Evolutionary conservation across 2,329 filamentous ascomycete genomes (phyloP).

Genomic region (Cercospora sp.): DNA sequence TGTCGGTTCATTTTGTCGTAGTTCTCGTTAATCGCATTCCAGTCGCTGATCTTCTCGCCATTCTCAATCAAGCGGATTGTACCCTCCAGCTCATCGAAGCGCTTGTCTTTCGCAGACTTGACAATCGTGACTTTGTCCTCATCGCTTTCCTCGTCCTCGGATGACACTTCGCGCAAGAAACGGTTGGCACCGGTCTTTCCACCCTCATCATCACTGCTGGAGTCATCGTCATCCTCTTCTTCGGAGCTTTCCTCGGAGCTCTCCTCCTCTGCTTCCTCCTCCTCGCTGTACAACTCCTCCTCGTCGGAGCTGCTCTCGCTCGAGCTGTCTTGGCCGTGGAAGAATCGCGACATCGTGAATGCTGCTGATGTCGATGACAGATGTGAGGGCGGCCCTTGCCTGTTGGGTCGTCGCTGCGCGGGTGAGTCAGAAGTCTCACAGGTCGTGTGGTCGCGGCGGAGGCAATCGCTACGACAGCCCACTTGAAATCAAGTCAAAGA

Average conservation of each 20-base stretch:
- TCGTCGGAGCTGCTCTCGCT: slow-evolving; percentile 92
- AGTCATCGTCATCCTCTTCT: slow-evolving; percentile 48
- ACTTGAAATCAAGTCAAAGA: slow-evolving; percentile 3
- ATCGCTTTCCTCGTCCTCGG: slow-evolving; percentile 71
- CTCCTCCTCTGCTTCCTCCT: slow-evolving; percentile 67
- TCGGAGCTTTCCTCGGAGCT: slow-evolving; percentile 39
- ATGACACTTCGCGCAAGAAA: slow-evolving; percentile 71
- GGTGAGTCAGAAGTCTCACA: slow-evolving; percentile 12
- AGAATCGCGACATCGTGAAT: slow-evolving; percentile 73
- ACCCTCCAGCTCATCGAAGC: slow-evolving; percentile 86
- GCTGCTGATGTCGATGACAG: slow-evolving; percentile 8
- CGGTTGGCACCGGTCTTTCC: slow-evolving; percentile 70
- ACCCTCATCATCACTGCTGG: slow-evolving; percentile 55
- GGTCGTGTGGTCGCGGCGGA: slow-evolving; percentile 3
- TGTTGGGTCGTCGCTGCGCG: slow-evolving; percentile 8
- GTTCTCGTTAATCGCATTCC: slow-evolving; percentile 71
- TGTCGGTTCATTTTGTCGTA: slow-evolving; percentile 64
- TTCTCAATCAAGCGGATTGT: slow-evolving; percentile 93
- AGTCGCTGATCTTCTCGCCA: slow-evolving; percentile 95
- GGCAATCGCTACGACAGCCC: not conserved
- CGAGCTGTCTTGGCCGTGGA: slow-evolving; percentile 93
- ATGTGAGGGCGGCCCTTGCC: slow-evolving; percentile 22
- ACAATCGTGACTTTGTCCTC: slow-evolving; percentile 83
- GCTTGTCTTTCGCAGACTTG: slow-evolving; percentile 98
- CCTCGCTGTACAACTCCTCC: slow-evolving; percentile 86